A percentile compares a stretch with the other conserved stretches of the same genome.
Evolutionary conservation across 257 asterid genomes (phyloP).

Genomic region (Primulina huaijiensis): DNA sequence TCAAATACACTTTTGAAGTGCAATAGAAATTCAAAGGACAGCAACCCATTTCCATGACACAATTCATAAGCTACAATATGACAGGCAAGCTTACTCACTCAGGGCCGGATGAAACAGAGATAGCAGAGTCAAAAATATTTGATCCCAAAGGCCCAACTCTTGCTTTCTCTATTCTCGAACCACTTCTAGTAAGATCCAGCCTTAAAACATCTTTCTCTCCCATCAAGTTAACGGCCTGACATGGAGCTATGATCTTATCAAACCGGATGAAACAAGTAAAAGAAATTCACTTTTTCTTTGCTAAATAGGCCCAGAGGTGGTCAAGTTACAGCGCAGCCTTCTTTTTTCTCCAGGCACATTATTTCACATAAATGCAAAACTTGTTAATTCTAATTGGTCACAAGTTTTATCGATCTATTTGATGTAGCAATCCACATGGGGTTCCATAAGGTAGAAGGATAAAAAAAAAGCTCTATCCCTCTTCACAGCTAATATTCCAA

Average conservation of each 20-base stretch:
- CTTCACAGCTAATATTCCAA: not conserved
- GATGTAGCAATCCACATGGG: not conserved
- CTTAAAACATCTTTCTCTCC: constrained; percentile 53
- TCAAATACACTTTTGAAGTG: constrained; percentile 2
- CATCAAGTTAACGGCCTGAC: constrained; percentile 59
- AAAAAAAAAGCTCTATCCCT: not conserved
- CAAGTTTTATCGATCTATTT: too few relatives aligned
- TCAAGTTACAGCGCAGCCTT: not conserved
- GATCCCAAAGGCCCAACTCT: constrained; percentile 93
- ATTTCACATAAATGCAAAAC: too few relatives aligned
- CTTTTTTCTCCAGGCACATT: not conserved
- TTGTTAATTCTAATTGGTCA: not conserved
- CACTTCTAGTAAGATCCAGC: constrained; percentile 70
- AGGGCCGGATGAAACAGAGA: constrained; percentile 67
- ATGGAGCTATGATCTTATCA: constrained; percentile 20
- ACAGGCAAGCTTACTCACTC: constrained; percentile 96
- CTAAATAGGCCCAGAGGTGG: constrained; percentile 4
- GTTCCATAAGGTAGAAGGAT: not conserved
- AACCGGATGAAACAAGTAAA: constrained; percentile 11
- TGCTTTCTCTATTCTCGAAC: constrained; percentile 59
- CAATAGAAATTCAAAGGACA: constrained; percentile 4
- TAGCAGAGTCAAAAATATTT: constrained; percentile 88
- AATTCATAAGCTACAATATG: constrained; percentile 29
- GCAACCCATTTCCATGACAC: not conserved
- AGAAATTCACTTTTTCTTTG: not conserved